Evolutionary conservation across 331 rosid species (phyloP), one percentile per base, ranked within the genome.

Genomic region (Malus hybrid): DNA sequence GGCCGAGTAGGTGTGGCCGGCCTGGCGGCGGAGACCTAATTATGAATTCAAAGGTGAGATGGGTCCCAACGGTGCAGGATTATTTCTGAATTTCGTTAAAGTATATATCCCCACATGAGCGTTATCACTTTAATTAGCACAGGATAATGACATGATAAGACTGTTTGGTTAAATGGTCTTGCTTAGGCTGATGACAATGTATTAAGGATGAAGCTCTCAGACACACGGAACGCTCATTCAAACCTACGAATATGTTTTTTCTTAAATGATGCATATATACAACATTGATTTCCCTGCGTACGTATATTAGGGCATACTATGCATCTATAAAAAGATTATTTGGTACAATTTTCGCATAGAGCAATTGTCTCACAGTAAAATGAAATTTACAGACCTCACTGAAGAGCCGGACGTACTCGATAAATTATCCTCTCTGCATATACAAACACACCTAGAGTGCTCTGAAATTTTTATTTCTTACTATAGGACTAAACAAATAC

Each of bases 61-160:
- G 44, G 69, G 70, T 66, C 70, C 50, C 70, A 10, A 39, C 29
- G 31, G 7, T 20, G 70, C 70, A 3, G 52, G 54, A 66, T n/a
- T 66, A 10, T 34, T 66, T 34, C 7, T 32, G 24, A 9, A 9
- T 65, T 63, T 63, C 10, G 20, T 29, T 4, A 3, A 14, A 28
- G 33, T 42, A 42, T 13, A 62, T 12, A 28, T 63, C 27, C 50
- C 19, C 52, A 34, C 52, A 34, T 66, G 52, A 36, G 18, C 31
- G 6, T 36, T 5, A n/a, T 19, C 54, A 39, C 2, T 66, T 10
- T 34, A 66, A 66, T 33, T 64, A 16, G 8, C 20, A 66, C 8
- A 2, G 65, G 65, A 50, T n/a, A 70, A 69, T 55, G 70, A 73
- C 3, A 68, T 2, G 83, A 75, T 60, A 65, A 60, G 85, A 79